Evolutionary conservation across 2,329 filamentous ascomycete species (phyloP), one percentile per base, ranked within the genome.

Genomic region (Talaromyces sp.): DNA sequence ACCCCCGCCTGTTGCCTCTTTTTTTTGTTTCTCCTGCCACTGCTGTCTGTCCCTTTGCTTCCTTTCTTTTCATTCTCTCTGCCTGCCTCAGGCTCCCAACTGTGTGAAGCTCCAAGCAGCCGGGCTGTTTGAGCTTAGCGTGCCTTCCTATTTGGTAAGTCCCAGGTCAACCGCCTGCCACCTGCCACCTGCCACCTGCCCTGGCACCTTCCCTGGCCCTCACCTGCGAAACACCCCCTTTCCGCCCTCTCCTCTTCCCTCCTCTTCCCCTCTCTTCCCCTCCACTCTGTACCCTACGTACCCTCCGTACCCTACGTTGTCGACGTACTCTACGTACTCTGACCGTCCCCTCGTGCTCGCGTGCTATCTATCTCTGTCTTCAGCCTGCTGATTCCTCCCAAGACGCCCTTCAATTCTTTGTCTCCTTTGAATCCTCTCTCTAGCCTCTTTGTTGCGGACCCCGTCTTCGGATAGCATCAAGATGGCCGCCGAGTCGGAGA

Each of bases 401-500:
- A 56, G 50, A 54, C 52, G 32, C 14, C 52, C 41, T 56, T 38
- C 43, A 41, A 49, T 51, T 35, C 27, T 49, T 17, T 35, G n/a
- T 51, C 55, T 4, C 31, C 27, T 19, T 2, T 11, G 5, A 19
- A 38, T 58, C 17, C 38, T 35, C 27, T 29, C 43, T 38, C 14
- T 46, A 13, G 54, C n/a, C 35, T 13, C 46, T 52, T 19, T 58
- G 31, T 29, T 31, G 29, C 29, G 29, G 8, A 31, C 29, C 10
- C 29, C 9, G 29, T 10, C 29, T 9, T 2, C 29, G 9, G 29
- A 31, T 31, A 31, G 27, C 27, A 27, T 43, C 14, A 55, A 58
- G 11, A 61, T 61, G 59, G 55, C 59, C 4, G 27, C 59, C 54
- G 27, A n/a, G 24, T 29, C 35, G 21, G 54, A 60, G 41, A 29